Percentiles rank a stretch among this genome's conserved stretches.
Evolutionary conservation across 805 yeast genomes (phyloP).

Genomic region (Komagataella mondaviorum): DNA sequence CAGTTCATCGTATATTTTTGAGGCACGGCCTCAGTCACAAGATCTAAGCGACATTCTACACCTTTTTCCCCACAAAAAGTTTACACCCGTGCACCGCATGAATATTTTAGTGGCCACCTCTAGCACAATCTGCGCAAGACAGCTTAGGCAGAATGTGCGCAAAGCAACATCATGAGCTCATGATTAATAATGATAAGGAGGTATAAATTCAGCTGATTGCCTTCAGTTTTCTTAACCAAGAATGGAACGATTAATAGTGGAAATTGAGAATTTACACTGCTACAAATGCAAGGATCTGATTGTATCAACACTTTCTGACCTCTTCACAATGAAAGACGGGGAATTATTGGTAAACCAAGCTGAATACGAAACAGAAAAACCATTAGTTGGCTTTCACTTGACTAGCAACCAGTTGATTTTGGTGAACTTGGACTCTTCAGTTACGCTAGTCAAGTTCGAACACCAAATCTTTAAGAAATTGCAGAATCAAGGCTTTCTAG

Average conservation of each 20-base stretch:
- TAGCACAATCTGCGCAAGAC: neutral
- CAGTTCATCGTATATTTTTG: neutral
- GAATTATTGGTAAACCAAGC: neutral
- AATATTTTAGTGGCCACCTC: neutral
- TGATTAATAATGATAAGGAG: neutral
- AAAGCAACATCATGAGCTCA: neutral
- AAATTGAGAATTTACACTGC: constrained; percentile 40
- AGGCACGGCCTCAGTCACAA: too few relatives aligned
- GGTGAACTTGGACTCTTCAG: neutral
- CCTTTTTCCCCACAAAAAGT: neutral
- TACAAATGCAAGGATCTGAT: constrained; percentile 32
- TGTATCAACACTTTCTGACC: constrained; percentile 11
- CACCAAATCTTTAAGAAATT: neutral
- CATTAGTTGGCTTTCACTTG: neutral
- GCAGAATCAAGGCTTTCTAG: neutral
- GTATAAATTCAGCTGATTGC: too few relatives aligned
- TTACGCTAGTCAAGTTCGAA: neutral
- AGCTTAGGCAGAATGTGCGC: neutral
- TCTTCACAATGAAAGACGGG: constrained; percentile 7
- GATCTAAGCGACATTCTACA: neutral
- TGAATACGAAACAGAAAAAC: neutral
- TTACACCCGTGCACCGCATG: neutral
- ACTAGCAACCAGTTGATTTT: neutral
- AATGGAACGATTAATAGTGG: constrained; percentile 12
- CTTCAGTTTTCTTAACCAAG: neutral